phyloP scores from a whole-genome alignment of 495 filamentous ascomycete species.

The Aspergillus sclerotiicarbonarius region DNA sequence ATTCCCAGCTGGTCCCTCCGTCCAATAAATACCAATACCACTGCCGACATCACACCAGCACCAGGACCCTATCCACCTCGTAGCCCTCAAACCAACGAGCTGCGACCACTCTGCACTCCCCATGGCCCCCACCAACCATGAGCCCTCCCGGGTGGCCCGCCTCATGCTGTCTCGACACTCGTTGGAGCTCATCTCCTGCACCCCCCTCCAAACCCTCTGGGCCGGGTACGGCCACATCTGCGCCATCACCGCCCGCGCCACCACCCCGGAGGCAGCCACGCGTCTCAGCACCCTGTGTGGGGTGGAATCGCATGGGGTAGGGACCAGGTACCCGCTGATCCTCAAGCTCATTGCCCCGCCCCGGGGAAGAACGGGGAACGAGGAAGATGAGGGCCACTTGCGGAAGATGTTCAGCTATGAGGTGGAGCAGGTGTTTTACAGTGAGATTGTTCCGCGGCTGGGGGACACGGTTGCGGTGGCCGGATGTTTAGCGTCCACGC shows the following conservation, averaged over 20 bases:
- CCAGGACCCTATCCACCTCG: no score
- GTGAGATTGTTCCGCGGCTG: constrained; percentile 28
- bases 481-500: constrained; percentile 34
- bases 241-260: constrained; percentile 28
- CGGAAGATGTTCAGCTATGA: constrained; percentile 42
- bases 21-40: no score
- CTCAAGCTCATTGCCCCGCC: constrained; percentile 42
- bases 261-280: constrained; percentile 24
- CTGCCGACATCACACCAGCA: no score
- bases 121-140: constrained; percentile 21
- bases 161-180: constrained; percentile 37
- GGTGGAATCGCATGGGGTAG: constrained; percentile 10
- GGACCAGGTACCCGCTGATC: constrained; percentile 31
- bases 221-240: constrained; percentile 40
- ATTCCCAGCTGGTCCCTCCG: no score
- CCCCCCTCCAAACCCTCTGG: constrained; percentile 37
- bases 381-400: constrained; percentile 36
- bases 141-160: constrained; percentile 29
- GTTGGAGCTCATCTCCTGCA: constrained; percentile 34
- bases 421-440: constrained; percentile 38
- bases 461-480: constrained; percentile 29
- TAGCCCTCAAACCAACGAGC: no score
- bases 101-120: no score
- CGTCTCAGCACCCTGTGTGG: constrained; percentile 27
- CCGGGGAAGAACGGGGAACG: constrained; percentile 3